These are phyloP conservation scores for Leccinum solheimii DNA, from an alignment of 1,284 basidiomycete genomes.

Conservation along the genomic window DNA sequence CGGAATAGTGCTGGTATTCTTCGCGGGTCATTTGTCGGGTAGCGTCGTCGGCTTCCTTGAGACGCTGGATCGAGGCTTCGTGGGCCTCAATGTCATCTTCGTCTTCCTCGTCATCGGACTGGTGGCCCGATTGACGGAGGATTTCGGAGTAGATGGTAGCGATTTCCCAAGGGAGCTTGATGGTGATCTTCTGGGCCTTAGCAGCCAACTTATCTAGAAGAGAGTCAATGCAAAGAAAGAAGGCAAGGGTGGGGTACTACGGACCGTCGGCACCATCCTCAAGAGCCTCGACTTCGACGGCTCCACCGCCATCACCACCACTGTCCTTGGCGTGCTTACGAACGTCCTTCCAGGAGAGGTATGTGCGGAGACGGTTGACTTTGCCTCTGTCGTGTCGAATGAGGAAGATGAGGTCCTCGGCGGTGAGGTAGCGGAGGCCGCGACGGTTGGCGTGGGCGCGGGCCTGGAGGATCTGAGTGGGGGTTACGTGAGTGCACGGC, in stretches of 20 bases:
- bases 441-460: constrained; percentile 81
- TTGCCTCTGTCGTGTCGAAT: constrained; percentile 95
- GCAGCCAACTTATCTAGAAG: constrained; percentile 73
- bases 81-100: constrained; percentile 97
- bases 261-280: constrained; percentile 78
- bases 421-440: constrained; percentile 81
- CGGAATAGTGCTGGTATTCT: constrained; percentile 97
- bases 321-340: constrained; percentile 93
- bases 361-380: constrained; percentile 90
- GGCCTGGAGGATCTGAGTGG: constrained; percentile 82
- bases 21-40: constrained; percentile 96
- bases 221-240: background rate
- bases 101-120: constrained; percentile 91
- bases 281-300: constrained; percentile 75
- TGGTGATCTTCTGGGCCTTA: constrained; percentile 91
- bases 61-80: constrained; percentile 86
- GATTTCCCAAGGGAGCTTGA: constrained; percentile 97
- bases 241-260: constrained; percentile 15
- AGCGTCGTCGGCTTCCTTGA: constrained; percentile 94
- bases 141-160: constrained; percentile 89
- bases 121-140: constrained; percentile 65
- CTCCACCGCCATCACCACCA: constrained; percentile 74
- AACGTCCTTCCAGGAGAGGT: constrained; percentile 98
- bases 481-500: background rate
- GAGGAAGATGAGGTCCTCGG: constrained; percentile 96